Conservation (phyloP, 202 grass and related monocot genomes). For the Brachypodium distachyon region DNA sequence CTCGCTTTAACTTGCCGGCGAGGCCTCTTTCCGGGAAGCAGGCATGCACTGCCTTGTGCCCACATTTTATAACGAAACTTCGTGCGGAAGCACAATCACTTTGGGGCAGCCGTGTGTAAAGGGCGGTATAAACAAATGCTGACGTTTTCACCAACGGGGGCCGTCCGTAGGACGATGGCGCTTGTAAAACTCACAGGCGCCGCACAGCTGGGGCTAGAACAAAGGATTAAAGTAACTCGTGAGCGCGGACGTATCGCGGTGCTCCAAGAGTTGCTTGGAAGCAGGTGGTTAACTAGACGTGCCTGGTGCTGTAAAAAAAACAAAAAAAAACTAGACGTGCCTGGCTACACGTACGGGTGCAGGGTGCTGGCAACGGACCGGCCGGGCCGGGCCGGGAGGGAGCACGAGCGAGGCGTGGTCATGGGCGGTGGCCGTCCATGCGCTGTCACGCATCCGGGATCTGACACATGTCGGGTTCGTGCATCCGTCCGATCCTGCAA, state of each 20-base stretch:
- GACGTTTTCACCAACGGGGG: neutral
- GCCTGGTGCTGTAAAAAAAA: neutral
- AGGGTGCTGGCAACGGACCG: neutral
- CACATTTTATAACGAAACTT: neutral
- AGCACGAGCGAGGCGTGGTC: neutral
- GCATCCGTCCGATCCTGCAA: neutral
- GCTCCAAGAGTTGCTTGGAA: neutral
- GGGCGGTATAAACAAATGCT: neutral
- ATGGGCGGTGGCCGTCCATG: neutral
- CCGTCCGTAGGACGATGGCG: neutral
- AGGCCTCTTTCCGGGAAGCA: constrained; percentile 41
- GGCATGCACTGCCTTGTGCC: neutral
- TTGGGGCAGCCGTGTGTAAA: neutral
- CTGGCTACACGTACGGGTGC: too few species aligned
- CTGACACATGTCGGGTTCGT: neutral
- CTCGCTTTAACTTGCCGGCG: neutral
- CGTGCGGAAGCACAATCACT: neutral
- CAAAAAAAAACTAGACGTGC: too few species aligned
- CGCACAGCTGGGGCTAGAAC: neutral
- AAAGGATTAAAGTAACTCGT: neutral
- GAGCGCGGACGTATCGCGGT: neutral
- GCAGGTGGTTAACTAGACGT: neutral
- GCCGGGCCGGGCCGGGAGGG: neutral
- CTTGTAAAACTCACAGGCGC: neutral
- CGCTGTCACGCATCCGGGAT: neutral